A percentile compares a stretch with the other conserved stretches of the same genome.
Evolutionary conservation across 2,329 filamentous ascomycete genomes (phyloP).

Genomic region (Hyphodiscus sp.): DNA sequence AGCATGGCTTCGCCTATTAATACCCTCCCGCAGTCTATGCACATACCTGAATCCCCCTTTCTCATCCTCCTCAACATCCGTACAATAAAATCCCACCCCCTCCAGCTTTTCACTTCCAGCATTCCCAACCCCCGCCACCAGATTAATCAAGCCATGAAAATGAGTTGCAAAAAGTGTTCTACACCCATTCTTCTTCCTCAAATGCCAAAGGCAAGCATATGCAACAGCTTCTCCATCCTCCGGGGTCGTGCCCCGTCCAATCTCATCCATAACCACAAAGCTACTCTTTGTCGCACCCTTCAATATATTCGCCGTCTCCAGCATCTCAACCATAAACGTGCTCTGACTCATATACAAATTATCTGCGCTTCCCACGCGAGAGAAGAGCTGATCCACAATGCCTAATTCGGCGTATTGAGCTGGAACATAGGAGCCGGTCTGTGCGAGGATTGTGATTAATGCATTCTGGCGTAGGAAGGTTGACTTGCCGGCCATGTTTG

Average conservation of each 20-base stretch:
- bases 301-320: slow-evolving; percentile 88
- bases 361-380: slow-evolving; percentile 87
- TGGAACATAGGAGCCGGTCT: slow-evolving; percentile 88
- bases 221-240: slow-evolving; percentile 87
- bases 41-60: slow-evolving; percentile 71
- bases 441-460: slow-evolving; percentile 86
- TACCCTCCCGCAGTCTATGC: slow-evolving; percentile 71
- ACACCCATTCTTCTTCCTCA: slow-evolving; percentile 70
- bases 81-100: slow-evolving; percentile 60
- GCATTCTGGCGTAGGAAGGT: slow-evolving; percentile 96
- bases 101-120: slow-evolving; percentile 27
- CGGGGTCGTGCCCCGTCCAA: slow-evolving; percentile 88
- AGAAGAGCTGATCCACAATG: slow-evolving; percentile 93
- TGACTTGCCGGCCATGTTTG: slow-evolving; percentile 98
- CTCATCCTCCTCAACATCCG: slow-evolving; percentile 71
- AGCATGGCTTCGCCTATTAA: slow-evolving; percentile 85
- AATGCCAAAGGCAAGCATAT: slow-evolving; percentile 79
- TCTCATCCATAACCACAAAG: slow-evolving; percentile 98
- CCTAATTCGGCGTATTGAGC: slow-evolving; percentile 81
- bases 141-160: slow-evolving; percentile 78
- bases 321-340: slow-evolving; percentile 99
- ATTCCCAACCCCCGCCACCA: slow-evolving; percentile 49
- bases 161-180: slow-evolving; percentile 90
- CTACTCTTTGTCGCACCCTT: slow-evolving; percentile 75
- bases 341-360: slow-evolving; percentile 92